Evolutionary conservation across 306 rosid genomes (phyloP), one percentile per base, ranked within the genome.

Genomic region (Acacia melanoxylon): DNA sequence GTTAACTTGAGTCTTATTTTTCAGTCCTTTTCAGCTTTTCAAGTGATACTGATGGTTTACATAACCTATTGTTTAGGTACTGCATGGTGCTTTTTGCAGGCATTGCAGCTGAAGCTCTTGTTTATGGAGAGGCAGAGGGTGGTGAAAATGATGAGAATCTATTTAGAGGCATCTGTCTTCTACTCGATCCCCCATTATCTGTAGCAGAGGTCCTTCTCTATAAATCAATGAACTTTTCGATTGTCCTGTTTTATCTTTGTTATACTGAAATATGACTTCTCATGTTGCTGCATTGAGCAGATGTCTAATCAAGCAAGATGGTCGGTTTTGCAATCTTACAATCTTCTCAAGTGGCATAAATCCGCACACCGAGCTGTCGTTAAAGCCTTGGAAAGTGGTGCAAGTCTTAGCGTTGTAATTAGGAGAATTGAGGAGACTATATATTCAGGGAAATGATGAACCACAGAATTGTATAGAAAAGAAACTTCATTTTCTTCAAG

Each of bases 281-380:
- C 75, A n/a, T 49, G 29, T 75, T 72, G 56, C 82, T 69, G 48
- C 83, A 61, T 15, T 80, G 72, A 49, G 25, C 87, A 95, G 98
- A 95, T 95, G 98, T 89, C 99, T 65, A 95, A 95, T 85, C 99
- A 91, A 82, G 98, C 99, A 82, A 91, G 99, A 85, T 95, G 99
- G 98, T 92, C 98, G 0, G 97, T 95, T 84, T 77, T 95, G 72
- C 98, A 95, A 75, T 93, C 99, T 6, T 95, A 93, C 87, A 95
- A 93, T 91, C 89, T 95, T 84, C 94, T 95, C 82, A 95, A 93
- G 86, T 93, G 94, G 99, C 93, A 95, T 84, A 92, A 24, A 86
- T 81, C 80, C 15, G 96, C 96, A 7, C 96, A 92, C 88, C 90
- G 91, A 85, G 96, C 95, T 80, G 98, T 90, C n/a, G 88, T 95